phyloP scores from a whole-genome alignment of 2,329 filamentous ascomycete species.

The Torrubiella hemipterigena region DNA sequence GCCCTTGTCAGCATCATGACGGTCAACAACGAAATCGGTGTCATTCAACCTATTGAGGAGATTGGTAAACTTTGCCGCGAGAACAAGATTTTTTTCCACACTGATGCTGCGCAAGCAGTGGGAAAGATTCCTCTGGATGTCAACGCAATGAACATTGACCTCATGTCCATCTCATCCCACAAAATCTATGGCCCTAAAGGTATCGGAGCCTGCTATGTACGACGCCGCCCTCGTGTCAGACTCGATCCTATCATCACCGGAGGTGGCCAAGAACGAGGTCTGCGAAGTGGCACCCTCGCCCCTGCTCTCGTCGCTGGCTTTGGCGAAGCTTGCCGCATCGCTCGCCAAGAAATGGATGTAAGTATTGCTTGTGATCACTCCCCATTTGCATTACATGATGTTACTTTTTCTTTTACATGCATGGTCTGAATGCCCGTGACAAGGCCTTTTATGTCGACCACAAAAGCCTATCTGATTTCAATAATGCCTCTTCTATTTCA shows the following conservation, averaged over 20 bases:
- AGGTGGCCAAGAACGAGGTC: constrained; percentile 88
- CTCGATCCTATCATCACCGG: constrained; percentile 93
- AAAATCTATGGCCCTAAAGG: constrained; percentile 99
- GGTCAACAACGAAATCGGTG: constrained; percentile 98
- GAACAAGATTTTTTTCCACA: constrained; percentile 97
- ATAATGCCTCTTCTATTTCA: constrained; percentile 2
- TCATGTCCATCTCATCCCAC: constrained; percentile 98
- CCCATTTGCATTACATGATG: constrained; percentile 46
- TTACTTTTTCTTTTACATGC: constrained; percentile 62
- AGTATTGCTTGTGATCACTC: constrained; percentile 25
- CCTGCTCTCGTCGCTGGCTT: constrained; percentile 85
- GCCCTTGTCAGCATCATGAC: constrained; percentile 94
- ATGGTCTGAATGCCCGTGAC: constrained; percentile 72
- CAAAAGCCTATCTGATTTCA: constrained; percentile 55
- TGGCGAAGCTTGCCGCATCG: constrained; percentile 88
- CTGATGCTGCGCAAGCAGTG: constrained; percentile 92
- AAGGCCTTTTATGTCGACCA: constrained; percentile 44
- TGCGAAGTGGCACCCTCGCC: constrained; percentile 87
- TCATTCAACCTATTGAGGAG: constrained; percentile 91
- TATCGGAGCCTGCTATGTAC: constrained; percentile 90
- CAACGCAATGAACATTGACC: constrained; percentile 93
- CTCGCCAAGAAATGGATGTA: constrained; percentile 83
- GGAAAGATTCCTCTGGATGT: constrained; percentile 96
- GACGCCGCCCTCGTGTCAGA: constrained; percentile 82
- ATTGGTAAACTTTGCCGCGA: constrained; percentile 85